These are phyloP conservation scores for Orbilia quercus DNA, from an alignment of 2,329 filamentous ascomycete genomes.

Conservation along the genomic window DNA sequence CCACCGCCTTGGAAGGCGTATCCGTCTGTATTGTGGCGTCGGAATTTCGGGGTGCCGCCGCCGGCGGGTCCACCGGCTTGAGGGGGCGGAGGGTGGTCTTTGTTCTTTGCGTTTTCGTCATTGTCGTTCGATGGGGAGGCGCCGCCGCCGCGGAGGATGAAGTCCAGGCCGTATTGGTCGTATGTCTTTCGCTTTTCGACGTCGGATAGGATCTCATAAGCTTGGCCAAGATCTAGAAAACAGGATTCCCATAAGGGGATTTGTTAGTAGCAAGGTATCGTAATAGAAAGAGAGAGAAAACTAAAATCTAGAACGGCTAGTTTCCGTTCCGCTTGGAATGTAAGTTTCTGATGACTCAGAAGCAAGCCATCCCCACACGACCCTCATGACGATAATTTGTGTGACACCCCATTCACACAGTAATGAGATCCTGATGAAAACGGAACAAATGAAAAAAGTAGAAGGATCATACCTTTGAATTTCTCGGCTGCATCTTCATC, in stretches of 20 bases:
- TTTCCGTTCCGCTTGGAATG: background rate
- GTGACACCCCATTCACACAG: background rate
- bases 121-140: constrained; percentile 73
- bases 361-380: constrained; percentile 4
- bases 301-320: constrained; percentile 3
- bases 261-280: constrained; percentile 55
- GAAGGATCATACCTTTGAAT: constrained; percentile 76
- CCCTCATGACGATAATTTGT: constrained; percentile 15
- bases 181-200: constrained; percentile 96
- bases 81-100: constrained; percentile 66
- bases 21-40: constrained; percentile 53
- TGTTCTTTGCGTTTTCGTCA: constrained; percentile 66
- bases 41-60: constrained; percentile 59
- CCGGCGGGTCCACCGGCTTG: constrained; percentile 65
- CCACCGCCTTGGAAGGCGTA: constrained; percentile 31
- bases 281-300: constrained; percentile 5
- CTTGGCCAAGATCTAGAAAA: constrained; percentile 82
- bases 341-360: constrained; percentile 32
- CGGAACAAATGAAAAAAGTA: background rate
- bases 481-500: constrained; percentile 86
- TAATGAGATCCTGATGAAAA: constrained; percentile 8
- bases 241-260: constrained; percentile 8
- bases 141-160: constrained; percentile 82
- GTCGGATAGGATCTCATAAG: constrained; percentile 97
- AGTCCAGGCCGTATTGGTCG: constrained; percentile 93